Base-by-base conservation (phyloP, 1,139 yeast species). In the Protomyces gravidus region DNA sequence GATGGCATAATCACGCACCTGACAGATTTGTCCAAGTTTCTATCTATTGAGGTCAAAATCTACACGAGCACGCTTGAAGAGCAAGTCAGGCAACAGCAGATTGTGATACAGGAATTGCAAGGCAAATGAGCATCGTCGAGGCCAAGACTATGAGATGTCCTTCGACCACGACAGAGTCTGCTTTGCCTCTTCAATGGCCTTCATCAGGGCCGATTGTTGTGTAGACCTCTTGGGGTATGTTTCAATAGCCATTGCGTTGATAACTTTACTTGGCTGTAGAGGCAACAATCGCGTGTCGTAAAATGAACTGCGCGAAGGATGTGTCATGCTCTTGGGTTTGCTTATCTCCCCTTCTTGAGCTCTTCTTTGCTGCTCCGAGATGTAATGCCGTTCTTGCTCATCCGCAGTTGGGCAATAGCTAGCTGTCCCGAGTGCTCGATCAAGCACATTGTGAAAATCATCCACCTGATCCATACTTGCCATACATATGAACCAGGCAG, bases 11-110 rank as follows among this genome's bases (percentile, higher is more conserved):
- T 53, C 21, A 26, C 26, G 6, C 47, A 46, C 15, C 17, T 53
- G 47, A 53, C 51, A 6, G 7, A 28, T 9, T 51, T 53, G 28
- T 46, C 36, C 45, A 17, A 45, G 17, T 53, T 33, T 27, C 47
- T 53, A 13, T 32, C 58, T 11, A 47, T 46, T 13, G 58, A 53
- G 33, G 58, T 53, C 25, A 45, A 53, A 17, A 36, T 53, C 26
- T 46, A 45, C 32, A 52, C 57, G 17, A 33, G 26, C 4, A 42
- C 40, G n/a, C 57, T 52, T 48, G 57, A 52, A 17, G 42, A 52
- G 19, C 32, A 52, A 45, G 49, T 52, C 25, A 28, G 45, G 30
- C 30, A 25, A 19, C 57, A 52, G 46, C 19, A 19, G 21, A 28
- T 5, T 5, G 13, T n/a, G 45, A 42, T 42, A 19, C 45, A 23